Conservation (phyloP, 345 rosid species). For the Boechera retrofracta region DNA sequence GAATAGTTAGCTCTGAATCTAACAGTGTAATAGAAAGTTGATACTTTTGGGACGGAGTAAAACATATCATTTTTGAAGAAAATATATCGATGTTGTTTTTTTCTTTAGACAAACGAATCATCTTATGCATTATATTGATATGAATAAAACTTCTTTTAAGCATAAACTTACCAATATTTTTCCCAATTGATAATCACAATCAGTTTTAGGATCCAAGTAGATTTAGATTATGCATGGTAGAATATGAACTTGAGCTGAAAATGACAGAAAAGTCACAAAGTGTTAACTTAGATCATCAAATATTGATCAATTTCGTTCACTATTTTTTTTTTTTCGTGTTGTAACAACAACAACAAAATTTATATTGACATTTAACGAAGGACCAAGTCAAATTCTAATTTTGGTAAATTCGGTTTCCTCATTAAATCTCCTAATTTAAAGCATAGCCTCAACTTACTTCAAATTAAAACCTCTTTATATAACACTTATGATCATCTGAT, state of each 20-base stretch:
- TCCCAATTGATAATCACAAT: not conserved
- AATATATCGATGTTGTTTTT: no score
- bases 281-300: not conserved
- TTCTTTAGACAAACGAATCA: no score
- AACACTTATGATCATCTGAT: not conserved
- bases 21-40: not conserved
- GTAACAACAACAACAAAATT: not conserved
- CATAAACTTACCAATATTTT: not conserved
- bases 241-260: not conserved
- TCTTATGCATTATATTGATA: not conserved
- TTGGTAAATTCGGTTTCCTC: conserved; percentile 31
- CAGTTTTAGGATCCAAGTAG: not conserved
- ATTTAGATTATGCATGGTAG: not conserved
- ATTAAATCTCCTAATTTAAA: conserved; percentile 32
- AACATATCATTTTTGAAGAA: not conserved
- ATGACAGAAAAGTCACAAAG: not conserved
- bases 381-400: conserved; percentile 42
- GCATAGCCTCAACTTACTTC: conserved; percentile 42
- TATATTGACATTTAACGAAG: not conserved
- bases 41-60: not conserved
- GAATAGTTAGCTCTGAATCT: not conserved
- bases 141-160: not conserved
- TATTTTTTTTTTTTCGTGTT: not conserved
- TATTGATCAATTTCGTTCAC: conserved; percentile 6
- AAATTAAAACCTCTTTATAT: conserved; percentile 36